Evolutionary conservation across 139 green algal genomes (phyloP), one percentile per base, ranked within the genome.

Genomic region (Coelastrella sp.): DNA sequence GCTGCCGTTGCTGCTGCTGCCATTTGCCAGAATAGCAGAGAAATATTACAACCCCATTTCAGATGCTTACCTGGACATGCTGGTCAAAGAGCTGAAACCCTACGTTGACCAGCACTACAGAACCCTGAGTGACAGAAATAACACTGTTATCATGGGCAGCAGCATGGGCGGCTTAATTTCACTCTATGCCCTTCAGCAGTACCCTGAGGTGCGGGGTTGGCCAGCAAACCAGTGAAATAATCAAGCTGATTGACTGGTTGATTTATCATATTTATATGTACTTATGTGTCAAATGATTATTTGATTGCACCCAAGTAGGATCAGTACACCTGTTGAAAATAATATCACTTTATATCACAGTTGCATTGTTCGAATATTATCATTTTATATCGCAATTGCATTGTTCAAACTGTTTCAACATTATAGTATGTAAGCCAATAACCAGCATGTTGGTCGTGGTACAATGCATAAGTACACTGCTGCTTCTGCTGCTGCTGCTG

Each of bases 21-120:
- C 11, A 25, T 78, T 61, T 79, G 65, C 79, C 72, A 82, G 66
- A 25, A 72, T 89, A 4, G 56, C 82, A 17, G 57, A 73, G 20
- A 35, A 78, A 7, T 89, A 89, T 72, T 89, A 83, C 85, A 82
- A 89, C n/a, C 57, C 85, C 24, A 83, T 72, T 60, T 89, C 85
- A 15, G 72, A 89, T 11, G 56, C 70, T 11, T 89, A 89, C 24
- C 68, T 89, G 11, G 70, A 17, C 24, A 83, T 89, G 85, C 70
- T 89, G 56, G 85, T 89, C 12, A 12, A 82, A 58, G 85, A 89
- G 70, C 70, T 89, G 0, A 89, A 89, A 59, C 85, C 72, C 35
- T 82, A 11, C 20, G 57, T 89, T 7, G 85, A 89, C 20, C 35
- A 61, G 11, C n/a, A 65, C 10, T 89, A 83, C 72, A 82, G 72